phyloP scores from a whole-genome alignment of 225 moss, liverwort and hornwort genomes.

The Rhytidiadelphus loreus region DNA sequence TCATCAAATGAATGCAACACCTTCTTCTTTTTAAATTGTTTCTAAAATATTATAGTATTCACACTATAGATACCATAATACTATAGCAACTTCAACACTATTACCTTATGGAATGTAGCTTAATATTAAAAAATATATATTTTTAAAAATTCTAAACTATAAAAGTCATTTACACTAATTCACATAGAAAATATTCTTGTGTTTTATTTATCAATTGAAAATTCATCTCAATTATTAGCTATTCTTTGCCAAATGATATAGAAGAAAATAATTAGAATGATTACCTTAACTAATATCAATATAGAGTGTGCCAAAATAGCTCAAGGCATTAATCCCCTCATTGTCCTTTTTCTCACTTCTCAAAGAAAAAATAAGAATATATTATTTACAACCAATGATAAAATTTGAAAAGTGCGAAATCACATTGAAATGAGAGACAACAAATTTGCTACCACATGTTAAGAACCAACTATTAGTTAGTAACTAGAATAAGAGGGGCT shows the following conservation, averaged over 20 bases:
- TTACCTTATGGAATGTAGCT: not conserved
- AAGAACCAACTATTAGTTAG: not conserved
- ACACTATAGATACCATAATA: not conserved
- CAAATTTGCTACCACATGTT: not conserved
- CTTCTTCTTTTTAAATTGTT: rapidly evolving
- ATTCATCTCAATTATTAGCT: not conserved
- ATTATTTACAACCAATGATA: not conserved
- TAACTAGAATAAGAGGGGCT: rapidly evolving
- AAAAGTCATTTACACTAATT: not conserved
- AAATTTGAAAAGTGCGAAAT: not conserved
- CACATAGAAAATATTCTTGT: not conserved
- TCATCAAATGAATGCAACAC: not conserved
- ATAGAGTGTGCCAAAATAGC: not conserved
- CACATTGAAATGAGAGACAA: not conserved
- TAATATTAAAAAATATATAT: too few relatives aligned
- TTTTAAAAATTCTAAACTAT: not conserved
- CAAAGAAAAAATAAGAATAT: too few relatives aligned
- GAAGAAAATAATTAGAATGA: not conserved
- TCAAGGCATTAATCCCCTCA: not conserved
- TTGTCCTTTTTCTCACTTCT: too few relatives aligned
- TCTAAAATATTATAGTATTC: not conserved
- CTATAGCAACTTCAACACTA: not conserved
- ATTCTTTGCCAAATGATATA: not conserved
- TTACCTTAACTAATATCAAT: not conserved
- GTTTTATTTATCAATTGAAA: not conserved